These are phyloP conservation scores for Ophiostoma triangulosporum DNA, from an alignment of 2,329 filamentous ascomycete species.

Conservation along the genomic window DNA sequence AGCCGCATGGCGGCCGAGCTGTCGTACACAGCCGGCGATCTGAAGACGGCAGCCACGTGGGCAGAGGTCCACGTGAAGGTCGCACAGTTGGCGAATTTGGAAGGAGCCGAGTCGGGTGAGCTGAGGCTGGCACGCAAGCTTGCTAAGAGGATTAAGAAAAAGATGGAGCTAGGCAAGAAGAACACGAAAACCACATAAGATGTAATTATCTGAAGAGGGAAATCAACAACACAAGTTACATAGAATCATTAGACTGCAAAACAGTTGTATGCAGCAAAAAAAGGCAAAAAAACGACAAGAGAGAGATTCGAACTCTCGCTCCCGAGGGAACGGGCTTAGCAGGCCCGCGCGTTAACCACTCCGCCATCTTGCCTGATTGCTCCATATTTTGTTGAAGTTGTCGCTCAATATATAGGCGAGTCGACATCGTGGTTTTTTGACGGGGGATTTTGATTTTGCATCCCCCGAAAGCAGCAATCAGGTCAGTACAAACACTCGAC, in stretches of 20 bases:
- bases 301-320: slow-evolving; percentile 3
- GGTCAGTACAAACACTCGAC: too few relatives aligned
- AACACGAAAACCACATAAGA: background rate
- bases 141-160: background rate
- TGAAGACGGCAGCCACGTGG: background rate
- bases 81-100: background rate
- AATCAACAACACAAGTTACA: background rate
- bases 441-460: too few relatives aligned
- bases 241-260: background rate
- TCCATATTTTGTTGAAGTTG: too few relatives aligned
- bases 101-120: background rate
- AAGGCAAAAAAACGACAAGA: background rate
- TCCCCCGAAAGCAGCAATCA: too few relatives aligned
- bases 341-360: slow-evolving; percentile 2
- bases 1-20: slow-evolving; percentile 12
- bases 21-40: slow-evolving; percentile 4
- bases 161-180: background rate
- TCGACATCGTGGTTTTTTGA: too few relatives aligned
- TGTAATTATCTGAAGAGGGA: too few relatives aligned
- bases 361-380: slow-evolving; percentile 1
- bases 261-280: background rate
- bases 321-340: slow-evolving; percentile 2
- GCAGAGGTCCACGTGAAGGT: background rate
- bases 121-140: background rate
- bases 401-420: too few relatives aligned